A percentile compares a stretch with the other conserved stretches of the same genome.
phyloP scores from a whole-genome alignment of 2,329 filamentous ascomycete genomes.

The Beauveria sp. region DNA sequence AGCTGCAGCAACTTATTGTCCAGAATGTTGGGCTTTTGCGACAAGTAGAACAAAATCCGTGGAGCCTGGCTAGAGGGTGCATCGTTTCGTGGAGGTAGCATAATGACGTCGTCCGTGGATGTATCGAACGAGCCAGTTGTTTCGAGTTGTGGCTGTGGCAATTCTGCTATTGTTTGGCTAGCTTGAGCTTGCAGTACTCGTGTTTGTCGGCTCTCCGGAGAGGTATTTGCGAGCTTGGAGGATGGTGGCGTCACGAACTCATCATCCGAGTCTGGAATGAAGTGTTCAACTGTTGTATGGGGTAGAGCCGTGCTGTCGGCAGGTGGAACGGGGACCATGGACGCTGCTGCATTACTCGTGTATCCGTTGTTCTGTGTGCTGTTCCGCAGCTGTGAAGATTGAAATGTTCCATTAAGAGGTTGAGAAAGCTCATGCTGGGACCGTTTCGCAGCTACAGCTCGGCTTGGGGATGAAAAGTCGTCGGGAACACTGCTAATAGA shows the following conservation, averaged over 20 bases:
- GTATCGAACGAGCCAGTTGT: not conserved
- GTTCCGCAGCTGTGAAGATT: not conserved
- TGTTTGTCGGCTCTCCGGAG: not conserved
- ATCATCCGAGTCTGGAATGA: slow-evolving; percentile 52
- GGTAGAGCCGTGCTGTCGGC: not conserved
- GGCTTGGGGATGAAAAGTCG: slow-evolving; percentile 9
- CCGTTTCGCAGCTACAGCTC: not conserved
- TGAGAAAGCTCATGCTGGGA: not conserved
- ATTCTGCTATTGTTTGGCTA: not conserved
- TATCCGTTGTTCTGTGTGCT: not conserved
- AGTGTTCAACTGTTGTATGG: slow-evolving; percentile 19
- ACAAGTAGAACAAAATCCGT: slow-evolving; percentile 23
- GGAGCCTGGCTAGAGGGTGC: slow-evolving; percentile 20
- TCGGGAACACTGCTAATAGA: not conserved
- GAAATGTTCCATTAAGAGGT: slow-evolving; percentile 15
- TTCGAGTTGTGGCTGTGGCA: not conserved
- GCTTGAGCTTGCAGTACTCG: not conserved
- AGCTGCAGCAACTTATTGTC: slow-evolving; percentile 30
- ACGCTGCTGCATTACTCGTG: too few relatives aligned
- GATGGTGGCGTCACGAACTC: slow-evolving; percentile 39
- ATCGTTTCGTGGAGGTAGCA: not conserved
- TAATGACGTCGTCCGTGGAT: not conserved
- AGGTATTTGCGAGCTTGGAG: slow-evolving; percentile 23
- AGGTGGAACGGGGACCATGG: not conserved
- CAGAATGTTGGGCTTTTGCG: slow-evolving; percentile 24